A percentile compares a stretch with the other conserved stretches of the same genome.
Evolutionary conservation across 805 yeast genomes (phyloP).

Genomic region (Saccharomyces eubayanus): DNA sequence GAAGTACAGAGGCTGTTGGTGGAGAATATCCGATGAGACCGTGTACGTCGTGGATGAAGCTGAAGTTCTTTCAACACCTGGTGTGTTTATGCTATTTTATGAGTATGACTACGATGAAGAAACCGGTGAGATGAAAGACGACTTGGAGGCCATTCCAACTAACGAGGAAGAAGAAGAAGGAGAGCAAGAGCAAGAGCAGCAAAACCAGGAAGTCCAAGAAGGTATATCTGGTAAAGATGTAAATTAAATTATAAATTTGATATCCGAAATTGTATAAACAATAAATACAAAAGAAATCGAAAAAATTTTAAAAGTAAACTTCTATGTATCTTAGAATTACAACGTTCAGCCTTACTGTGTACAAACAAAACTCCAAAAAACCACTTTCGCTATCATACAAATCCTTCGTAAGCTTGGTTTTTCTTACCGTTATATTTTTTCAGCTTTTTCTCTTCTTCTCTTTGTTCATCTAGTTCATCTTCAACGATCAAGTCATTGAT

Average conservation of each 20-base stretch:
- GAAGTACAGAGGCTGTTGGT: slow-evolving; percentile 78
- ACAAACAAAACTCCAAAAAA: neutral
- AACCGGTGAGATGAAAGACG: slow-evolving; percentile 25
- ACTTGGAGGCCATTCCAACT: slow-evolving; percentile 12
- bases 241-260: neutral
- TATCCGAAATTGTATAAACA: neutral
- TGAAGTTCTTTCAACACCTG: slow-evolving; percentile 74
- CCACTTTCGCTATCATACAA: slow-evolving; percentile 11
- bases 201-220: neutral
- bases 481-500: slow-evolving; percentile 39
- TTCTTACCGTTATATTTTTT: slow-evolving; percentile 18
- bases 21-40: slow-evolving; percentile 88
- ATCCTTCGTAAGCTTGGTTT: slow-evolving; percentile 18
- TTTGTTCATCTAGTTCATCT: slow-evolving; percentile 23
- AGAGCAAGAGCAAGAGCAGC: slow-evolving; percentile 12
- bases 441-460: slow-evolving; percentile 11
- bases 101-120: slow-evolving; percentile 43
- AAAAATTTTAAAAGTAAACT: neutral
- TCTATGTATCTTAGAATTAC: neutral
- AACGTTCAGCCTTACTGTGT: neutral
- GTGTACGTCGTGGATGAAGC: slow-evolving; percentile 72
- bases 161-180: slow-evolving; percentile 11
- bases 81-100: slow-evolving; percentile 88
- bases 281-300: neutral
- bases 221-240: neutral